phyloP scores from a whole-genome alignment of 1,139 yeast species.

The Hyphopichia fennica region DNA sequence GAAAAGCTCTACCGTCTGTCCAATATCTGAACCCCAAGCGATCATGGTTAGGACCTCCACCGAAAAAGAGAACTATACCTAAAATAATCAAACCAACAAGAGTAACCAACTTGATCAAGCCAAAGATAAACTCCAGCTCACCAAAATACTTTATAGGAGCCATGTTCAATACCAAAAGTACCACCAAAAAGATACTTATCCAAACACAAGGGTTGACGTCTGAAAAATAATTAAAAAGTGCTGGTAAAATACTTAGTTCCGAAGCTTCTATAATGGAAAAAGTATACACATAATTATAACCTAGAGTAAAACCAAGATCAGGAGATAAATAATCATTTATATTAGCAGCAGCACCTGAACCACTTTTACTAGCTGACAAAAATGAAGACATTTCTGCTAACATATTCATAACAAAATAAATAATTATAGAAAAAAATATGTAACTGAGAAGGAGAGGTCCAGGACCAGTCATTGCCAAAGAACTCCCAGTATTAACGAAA shows the following conservation, averaged over 20 bases:
- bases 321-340: conserved; percentile 36
- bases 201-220: conserved; percentile 11
- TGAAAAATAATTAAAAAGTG: conserved; percentile 58
- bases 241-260: conserved; percentile 54
- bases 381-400: conserved; percentile 64
- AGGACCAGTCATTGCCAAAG: conserved; percentile 49
- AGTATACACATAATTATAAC: conserved; percentile 51
- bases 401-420: conserved; percentile 57
- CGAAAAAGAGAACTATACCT: conserved; percentile 12
- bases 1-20: conserved; percentile 47
- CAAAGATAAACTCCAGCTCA: conserved; percentile 11
- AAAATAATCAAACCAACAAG: conserved; percentile 8
- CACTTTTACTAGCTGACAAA: conserved; percentile 53
- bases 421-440: conserved; percentile 48
- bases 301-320: conserved; percentile 48
- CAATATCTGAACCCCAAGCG: conserved; percentile 32
- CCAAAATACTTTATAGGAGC: conserved; percentile 9
- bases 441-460: conserved; percentile 51
- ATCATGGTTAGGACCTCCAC: conserved; percentile 16
- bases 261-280: conserved; percentile 50
- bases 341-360: conserved; percentile 42
- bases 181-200: conserved; percentile 9
- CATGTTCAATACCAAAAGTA: conserved; percentile 5
- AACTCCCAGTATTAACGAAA: conserved; percentile 49
- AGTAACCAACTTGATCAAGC: conserved; percentile 7